phyloP scores from a whole-genome alignment of 2,329 filamentous ascomycete genomes.

The Metarhizium guizhouense region DNA sequence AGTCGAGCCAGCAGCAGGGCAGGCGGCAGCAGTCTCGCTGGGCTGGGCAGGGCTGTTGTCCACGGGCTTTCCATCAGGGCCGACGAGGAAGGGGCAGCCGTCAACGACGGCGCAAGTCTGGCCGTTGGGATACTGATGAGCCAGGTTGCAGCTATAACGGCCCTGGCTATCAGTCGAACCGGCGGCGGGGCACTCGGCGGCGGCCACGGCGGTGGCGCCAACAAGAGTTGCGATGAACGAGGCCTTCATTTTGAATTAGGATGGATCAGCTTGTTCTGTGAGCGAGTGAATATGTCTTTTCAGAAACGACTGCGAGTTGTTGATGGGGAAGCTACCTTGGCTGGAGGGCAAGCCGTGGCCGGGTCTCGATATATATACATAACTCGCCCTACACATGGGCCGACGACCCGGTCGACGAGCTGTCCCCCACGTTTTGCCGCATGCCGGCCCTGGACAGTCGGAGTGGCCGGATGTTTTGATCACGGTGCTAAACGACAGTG shows the following conservation, averaged over 20 bases:
- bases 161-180: constrained; percentile 7
- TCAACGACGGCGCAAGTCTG: constrained; percentile 5
- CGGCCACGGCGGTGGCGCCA: neutral
- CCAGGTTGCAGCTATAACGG: constrained; percentile 10
- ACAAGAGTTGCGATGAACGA: no score
- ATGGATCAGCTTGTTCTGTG: neutral
- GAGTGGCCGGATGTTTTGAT: no score
- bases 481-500: no score
- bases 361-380: no score
- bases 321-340: neutral
- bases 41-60: neutral
- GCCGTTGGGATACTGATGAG: constrained; percentile 8
- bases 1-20: constrained; percentile 3
- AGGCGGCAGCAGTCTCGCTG: neutral
- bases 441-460: no score
- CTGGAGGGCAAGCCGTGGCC: no score
- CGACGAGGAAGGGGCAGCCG: constrained; percentile 5
- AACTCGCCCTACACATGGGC: no score
- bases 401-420: no score
- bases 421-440: no score
- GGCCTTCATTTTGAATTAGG: neutral
- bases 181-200: constrained; percentile 5
- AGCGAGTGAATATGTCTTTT: neutral
- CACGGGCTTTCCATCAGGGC: neutral
- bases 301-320: neutral